phyloP scores from a whole-genome alignment of 2,329 filamentous ascomycete species.

The Scedosporium minutisporum region DNA sequence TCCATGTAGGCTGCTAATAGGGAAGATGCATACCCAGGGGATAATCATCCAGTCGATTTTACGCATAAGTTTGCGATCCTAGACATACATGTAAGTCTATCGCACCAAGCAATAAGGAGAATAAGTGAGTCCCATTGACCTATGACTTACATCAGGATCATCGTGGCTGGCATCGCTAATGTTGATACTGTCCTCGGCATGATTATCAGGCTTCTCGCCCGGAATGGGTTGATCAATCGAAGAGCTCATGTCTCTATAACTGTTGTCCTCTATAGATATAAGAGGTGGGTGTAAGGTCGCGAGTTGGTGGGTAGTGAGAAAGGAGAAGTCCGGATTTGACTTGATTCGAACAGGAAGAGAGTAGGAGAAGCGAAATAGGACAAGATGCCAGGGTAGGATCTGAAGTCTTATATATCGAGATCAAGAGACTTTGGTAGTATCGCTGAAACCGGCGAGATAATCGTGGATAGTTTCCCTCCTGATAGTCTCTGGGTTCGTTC shows the following conservation, averaged over 20 bases:
- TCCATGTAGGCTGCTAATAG: not conserved
- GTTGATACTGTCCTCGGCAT: not conserved
- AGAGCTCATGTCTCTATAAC: not conserved
- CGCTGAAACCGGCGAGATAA: no score
- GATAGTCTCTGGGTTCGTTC: no score
- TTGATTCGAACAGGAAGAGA: no score
- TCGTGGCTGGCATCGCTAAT: not conserved
- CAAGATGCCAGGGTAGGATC: no score
- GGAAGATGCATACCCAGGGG: slow-evolving; percentile 5
- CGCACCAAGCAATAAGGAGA: no score
- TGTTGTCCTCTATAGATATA: not conserved
- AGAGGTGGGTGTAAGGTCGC: not conserved
- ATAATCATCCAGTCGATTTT: slow-evolving; percentile 4
- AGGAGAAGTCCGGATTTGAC: not conserved
- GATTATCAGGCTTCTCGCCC: not conserved
- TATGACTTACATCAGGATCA: not conserved
- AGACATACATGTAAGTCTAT: not conserved
- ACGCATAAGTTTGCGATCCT: slow-evolving; percentile 6
- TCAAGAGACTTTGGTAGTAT: no score
- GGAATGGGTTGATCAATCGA: not conserved
- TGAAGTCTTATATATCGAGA: no score
- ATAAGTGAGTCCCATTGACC: no score
- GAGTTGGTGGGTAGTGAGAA: not conserved
- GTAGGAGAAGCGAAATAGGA: no score
- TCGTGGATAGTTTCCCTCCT: no score